Evolutionary conservation across 495 filamentous ascomycete genomes (phyloP), one percentile per base, ranked within the genome.

Genomic region (Penicillium atrosanguineum): DNA sequence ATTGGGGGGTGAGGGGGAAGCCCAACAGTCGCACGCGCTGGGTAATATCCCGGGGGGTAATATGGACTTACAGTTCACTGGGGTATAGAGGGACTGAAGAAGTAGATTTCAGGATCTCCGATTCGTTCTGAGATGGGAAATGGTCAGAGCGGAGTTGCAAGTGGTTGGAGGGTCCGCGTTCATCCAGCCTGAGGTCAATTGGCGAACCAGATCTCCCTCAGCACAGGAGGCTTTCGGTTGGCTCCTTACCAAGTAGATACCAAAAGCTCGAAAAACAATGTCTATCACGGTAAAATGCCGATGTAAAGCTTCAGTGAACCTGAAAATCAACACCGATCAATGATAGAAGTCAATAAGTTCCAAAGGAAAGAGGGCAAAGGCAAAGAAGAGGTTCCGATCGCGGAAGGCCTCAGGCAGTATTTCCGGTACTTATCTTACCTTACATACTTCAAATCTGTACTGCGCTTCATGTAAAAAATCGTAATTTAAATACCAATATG

Each of bases 121-220:
- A 72, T 73, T 70, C 64, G 67, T 55, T 60, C 62, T 60, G 31
- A 34, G 31, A 25, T n/a, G 44, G 47, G 50, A 46, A 53, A 34
- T 34, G 59, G 55, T 64, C 62, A 63, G 54, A 57, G 56, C 64
- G 59, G 41, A 53, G 48, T 46, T 39, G 40, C n/a, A 40, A 40
- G 53, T 44, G 42, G 52, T 50, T 54, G 52, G 54, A 58, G 57
- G 54, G 48, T 47, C 53, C 48, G 28, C 31, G 36, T 50, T 46
- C 41, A 45, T 46, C 53, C 53, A 42, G 37, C 39, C 40, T 56
- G 55, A 57, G 57, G 51, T 61, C 69, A 72, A 75, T 75, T 71
- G 72, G 65, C 72, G 72, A 75, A 75, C 72, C 72, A 75, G 69
- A 73, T 62, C 61, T 67, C 54, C 62, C 60, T 65, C 61, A 64